A percentile compares a stretch with the other conserved stretches of the same genome.
These are phyloP conservation scores for Rhodotorula glutinis DNA, from an alignment of 1,284 basidiomycete species.

Conservation along the genomic window DNA sequence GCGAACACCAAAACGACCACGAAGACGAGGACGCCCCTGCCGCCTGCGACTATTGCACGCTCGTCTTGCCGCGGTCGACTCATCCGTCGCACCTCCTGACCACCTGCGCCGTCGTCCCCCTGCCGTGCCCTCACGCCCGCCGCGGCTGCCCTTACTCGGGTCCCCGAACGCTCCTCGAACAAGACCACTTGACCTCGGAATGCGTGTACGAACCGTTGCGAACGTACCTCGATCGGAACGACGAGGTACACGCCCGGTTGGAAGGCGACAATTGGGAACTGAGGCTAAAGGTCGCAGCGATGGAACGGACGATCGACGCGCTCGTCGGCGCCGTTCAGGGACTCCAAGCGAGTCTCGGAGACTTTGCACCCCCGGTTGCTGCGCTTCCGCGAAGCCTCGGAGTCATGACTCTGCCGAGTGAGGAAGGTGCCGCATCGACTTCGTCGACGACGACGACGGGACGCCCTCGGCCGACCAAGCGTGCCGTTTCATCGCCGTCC, in stretches of 20 bases:
- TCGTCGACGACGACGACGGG: background rate
- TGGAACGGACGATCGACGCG: background rate
- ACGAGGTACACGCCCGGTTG: conserved; percentile 12
- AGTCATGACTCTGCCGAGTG: no score
- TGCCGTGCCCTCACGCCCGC: conserved; percentile 26
- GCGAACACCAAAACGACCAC: no score
- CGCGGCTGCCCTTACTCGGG: conserved; percentile 18
- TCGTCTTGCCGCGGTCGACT: conserved; percentile 13
- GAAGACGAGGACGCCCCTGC: background rate
- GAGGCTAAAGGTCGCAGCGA: background rate
- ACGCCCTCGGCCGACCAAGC: background rate
- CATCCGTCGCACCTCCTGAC: conserved; percentile 21
- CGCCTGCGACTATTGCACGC: conserved; percentile 18
- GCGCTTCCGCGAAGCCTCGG: background rate
- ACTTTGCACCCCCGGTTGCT: background rate
- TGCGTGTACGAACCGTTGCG: conserved; percentile 33
- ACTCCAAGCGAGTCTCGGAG: conserved; percentile 2
- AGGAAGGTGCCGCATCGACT: no score
- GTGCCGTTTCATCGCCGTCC: background rate
- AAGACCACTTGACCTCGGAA: conserved; percentile 29
- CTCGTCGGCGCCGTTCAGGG: background rate
- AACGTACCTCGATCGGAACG: conserved; percentile 10
- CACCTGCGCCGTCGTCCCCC: conserved; percentile 18
- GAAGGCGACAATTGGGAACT: conserved; percentile 30
- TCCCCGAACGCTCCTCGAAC: conserved; percentile 14